A percentile compares a stretch with the other conserved stretches of the same genome.
These are phyloP conservation scores for Globisporangium cystogenes DNA, from an alignment of 352 stramenopile genomes.

Conservation along the genomic window DNA sequence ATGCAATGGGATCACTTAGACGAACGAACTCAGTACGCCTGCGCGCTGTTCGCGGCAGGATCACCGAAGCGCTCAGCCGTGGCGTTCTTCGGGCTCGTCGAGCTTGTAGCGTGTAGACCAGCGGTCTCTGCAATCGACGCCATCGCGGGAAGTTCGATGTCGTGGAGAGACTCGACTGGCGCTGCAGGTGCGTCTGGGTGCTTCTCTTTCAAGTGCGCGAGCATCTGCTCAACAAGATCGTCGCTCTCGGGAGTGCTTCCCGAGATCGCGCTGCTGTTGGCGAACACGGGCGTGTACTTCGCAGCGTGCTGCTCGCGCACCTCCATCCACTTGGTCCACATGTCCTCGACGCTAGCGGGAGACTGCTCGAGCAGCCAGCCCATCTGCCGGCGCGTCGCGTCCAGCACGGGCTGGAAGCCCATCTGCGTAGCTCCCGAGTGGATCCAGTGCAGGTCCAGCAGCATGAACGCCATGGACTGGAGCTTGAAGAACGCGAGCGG, in stretches of 20 bases:
- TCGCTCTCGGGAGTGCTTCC: conserved; percentile 8
- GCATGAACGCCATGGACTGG: conserved; percentile 83
- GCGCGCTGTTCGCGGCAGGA: not conserved
- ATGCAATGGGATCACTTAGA: not conserved
- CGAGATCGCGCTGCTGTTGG: not conserved
- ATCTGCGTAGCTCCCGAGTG: conserved; percentile 79
- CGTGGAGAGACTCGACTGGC: not conserved
- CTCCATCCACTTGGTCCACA: conserved; percentile 84
- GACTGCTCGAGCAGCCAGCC: conserved; percentile 78
- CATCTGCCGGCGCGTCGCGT: conserved; percentile 73
- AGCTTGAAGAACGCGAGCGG: conserved; percentile 62
- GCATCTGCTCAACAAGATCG: conserved; percentile 14
- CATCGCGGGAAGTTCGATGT: no score
- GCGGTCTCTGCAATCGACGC: no score
- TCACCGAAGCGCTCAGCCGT: no score
- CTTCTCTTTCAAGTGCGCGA: conserved; percentile 10
- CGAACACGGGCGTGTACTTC: conserved; percentile 38
- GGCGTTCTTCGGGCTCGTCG: no score
- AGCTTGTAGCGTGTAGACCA: no score
- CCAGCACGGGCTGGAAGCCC: conserved; percentile 76
- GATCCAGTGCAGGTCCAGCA: conserved; percentile 78
- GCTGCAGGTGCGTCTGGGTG: not conserved
- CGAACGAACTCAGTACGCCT: conserved; percentile 8
- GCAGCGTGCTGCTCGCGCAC: conserved; percentile 63
- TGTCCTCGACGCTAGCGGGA: conserved; percentile 64